Conservation (phyloP, 129 eudicot species). For the Lonicera japonica region DNA sequence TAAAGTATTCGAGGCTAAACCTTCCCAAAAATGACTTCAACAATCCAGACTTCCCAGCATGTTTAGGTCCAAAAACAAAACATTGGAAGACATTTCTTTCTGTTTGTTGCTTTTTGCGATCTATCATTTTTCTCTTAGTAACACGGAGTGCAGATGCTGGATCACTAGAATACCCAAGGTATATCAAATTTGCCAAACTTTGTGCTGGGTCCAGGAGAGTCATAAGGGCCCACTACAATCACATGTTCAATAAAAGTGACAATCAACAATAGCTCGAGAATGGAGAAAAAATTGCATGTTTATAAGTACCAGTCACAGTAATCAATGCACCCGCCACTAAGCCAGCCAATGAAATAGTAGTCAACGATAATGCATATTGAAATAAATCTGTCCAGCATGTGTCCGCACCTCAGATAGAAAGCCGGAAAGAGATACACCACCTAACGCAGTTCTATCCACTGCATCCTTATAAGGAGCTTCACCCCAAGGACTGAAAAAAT, state of each 20-base stretch:
- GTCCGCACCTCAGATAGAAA: slow-evolving; percentile 73
- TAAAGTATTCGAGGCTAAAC: slow-evolving; percentile 24
- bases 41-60: slow-evolving; percentile 79
- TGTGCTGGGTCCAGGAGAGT: slow-evolving; percentile 71
- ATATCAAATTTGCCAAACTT: slow-evolving; percentile 76
- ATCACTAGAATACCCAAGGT: slow-evolving; percentile 65
- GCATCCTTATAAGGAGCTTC: slow-evolving; percentile 73
- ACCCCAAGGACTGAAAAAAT: slow-evolving; percentile 74
- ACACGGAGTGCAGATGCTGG: slow-evolving; percentile 65
- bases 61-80: slow-evolving; percentile 81
- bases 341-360: not conserved
- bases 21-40: slow-evolving; percentile 73
- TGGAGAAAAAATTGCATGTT: not conserved
- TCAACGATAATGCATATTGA: not conserved
- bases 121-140: slow-evolving; percentile 66
- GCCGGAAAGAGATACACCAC: slow-evolving; percentile 60
- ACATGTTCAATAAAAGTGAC: slow-evolving; percentile 4
- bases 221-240: slow-evolving; percentile 88
- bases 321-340: not conserved
- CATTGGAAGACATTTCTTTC: slow-evolving; percentile 81
- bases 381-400: not conserved
- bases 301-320: not conserved
- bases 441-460: slow-evolving; percentile 62
- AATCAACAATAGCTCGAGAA: slow-evolving; percentile 3
- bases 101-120: slow-evolving; percentile 70